Evolutionary conservation across 352 stramenopile genomes (phyloP).

Genomic region (Pythium phragmitis): DNA sequence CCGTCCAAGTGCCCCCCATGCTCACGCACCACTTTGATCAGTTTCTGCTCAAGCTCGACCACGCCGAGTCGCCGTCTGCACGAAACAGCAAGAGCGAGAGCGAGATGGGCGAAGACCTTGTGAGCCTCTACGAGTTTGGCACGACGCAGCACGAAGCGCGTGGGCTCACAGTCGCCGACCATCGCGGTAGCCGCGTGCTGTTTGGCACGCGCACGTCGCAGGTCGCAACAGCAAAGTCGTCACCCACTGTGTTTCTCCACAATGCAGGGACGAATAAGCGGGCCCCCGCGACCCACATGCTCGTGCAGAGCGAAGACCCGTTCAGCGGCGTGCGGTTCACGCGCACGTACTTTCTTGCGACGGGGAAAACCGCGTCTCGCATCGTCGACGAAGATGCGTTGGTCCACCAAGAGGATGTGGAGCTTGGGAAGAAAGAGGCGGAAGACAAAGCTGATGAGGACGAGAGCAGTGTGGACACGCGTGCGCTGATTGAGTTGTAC

Average conservation of each 20-base stretch:
- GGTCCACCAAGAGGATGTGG: slow-evolving; percentile 25
- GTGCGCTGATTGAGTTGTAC: slow-evolving; percentile 40
- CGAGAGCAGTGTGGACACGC: slow-evolving; percentile 26
- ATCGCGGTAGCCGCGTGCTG: slow-evolving; percentile 55
- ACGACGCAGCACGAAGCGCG: slow-evolving; percentile 59
- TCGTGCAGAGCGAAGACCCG: slow-evolving; percentile 67
- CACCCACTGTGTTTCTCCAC: slow-evolving; percentile 32
- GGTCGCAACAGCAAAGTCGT: slow-evolving; percentile 31
- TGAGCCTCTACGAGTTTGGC: slow-evolving; percentile 82
- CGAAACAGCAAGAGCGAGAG: slow-evolving; percentile 45
- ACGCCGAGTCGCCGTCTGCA: slow-evolving; percentile 44
- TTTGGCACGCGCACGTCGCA: slow-evolving; percentile 53
- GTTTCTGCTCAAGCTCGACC: slow-evolving; percentile 70
- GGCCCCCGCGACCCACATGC: slow-evolving; percentile 52
- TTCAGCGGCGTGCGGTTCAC: slow-evolving; percentile 63
- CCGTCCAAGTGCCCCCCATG: slow-evolving; percentile 50
- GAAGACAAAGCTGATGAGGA: slow-evolving; percentile 10
- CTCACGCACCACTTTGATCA: slow-evolving; percentile 59
- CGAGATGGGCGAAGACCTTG: slow-evolving; percentile 61
- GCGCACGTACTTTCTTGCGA: slow-evolving; percentile 70
- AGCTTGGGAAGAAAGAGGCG: slow-evolving; percentile 17
- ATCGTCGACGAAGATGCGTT: slow-evolving; percentile 68
- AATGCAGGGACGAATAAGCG: slow-evolving; percentile 27
- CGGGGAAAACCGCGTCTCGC: slow-evolving; percentile 44
- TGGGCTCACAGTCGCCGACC: slow-evolving; percentile 29